Percentiles rank a stretch among this genome's conserved stretches.
Conservation (phyloP, 2,329 filamentous ascomycete genomes). For the Cladosporium sp. region DNA sequence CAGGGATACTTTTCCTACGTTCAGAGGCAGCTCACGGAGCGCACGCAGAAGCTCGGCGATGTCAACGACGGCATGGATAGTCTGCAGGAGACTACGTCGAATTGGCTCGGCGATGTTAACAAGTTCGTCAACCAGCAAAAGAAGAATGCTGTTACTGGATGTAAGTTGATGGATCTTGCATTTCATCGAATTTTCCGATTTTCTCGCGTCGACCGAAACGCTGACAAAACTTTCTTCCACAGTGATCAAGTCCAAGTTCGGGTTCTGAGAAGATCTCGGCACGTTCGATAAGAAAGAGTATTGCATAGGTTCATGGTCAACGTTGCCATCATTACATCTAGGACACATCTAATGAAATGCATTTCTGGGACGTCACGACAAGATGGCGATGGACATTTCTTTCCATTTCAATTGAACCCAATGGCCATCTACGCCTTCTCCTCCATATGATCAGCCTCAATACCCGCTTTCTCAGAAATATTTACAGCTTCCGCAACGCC, state of each 20-base stretch:
- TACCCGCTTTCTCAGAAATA: constrained; percentile 15
- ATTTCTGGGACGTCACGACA: too few relatives aligned
- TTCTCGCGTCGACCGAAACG: not conserved
- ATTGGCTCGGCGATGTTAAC: constrained; percentile 81
- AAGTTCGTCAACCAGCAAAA: constrained; percentile 88
- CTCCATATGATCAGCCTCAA: constrained; percentile 13
- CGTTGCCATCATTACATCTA: too few relatives aligned
- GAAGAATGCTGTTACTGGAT: constrained; percentile 71
- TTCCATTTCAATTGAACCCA: too few relatives aligned
- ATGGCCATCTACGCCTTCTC: constrained; percentile 3
- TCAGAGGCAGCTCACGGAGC: constrained; percentile 78
- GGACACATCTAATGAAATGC: too few relatives aligned
- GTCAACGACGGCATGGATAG: constrained; percentile 82
- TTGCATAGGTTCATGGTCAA: not conserved
- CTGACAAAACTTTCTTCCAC: constrained; percentile 10
- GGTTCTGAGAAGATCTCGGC: constrained; percentile 17
- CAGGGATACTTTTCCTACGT: constrained; percentile 73
- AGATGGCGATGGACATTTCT: too few relatives aligned
- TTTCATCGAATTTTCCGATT: not conserved
- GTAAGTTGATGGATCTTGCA: constrained; percentile 30
- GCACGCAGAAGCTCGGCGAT: constrained; percentile 80
- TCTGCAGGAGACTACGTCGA: constrained; percentile 72
- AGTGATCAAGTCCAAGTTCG: constrained; percentile 30
- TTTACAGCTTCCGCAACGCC: constrained; percentile 18
- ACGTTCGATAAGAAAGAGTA: too few relatives aligned